Evolutionary conservation across 345 rosid genomes (phyloP), one percentile per base, ranked within the genome.

Genomic region (Salix udensis): DNA sequence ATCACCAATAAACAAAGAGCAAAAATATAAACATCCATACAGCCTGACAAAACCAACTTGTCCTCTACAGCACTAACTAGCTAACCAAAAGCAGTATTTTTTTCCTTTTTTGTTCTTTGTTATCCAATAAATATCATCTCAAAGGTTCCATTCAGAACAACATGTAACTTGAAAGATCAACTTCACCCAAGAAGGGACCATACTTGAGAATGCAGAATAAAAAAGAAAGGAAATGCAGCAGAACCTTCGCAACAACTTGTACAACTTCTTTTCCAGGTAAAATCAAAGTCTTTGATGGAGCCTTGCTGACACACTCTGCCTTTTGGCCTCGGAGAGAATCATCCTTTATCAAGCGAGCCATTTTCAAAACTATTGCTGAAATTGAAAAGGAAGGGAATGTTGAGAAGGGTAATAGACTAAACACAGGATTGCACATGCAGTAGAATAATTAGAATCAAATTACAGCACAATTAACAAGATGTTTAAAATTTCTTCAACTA

Each of bases 211-310:
- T 70, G 65, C 31, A 79, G 69, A 53, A 42, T 21, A 68, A 15
- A n/a, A 72, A 80, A 74, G 16, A 70, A 24, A 69, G 50, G 28
- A 83, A 73, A 67, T 40, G 65, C n/a, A 48, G 68, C 55, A 78
- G 77, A 84, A 96, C 99, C 98, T 94, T 90, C 23, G 97, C 98
- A 78, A 89, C 74, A 87, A 96, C 88, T 91, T 94, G 97, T 79
- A 90, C 97, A 82, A 94, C 88, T 66, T 96, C 97, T 80, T 88
- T 88, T 19, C 89, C 94, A 77, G 92, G 91, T 78, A 96, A 85
- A 73, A 92, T 85, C 42, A 94, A 82, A 48, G 90, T 87, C 83
- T 81, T 89, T 78, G 85, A 81, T 69, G 90, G 92, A 74, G 92
- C 89, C 86, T 88, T 91, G 89, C 87, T 86, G 79, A 85, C 78